Base-by-base conservation (phyloP, 768 basidiomycete species). In the Gelatoporia subvermispora region DNA sequence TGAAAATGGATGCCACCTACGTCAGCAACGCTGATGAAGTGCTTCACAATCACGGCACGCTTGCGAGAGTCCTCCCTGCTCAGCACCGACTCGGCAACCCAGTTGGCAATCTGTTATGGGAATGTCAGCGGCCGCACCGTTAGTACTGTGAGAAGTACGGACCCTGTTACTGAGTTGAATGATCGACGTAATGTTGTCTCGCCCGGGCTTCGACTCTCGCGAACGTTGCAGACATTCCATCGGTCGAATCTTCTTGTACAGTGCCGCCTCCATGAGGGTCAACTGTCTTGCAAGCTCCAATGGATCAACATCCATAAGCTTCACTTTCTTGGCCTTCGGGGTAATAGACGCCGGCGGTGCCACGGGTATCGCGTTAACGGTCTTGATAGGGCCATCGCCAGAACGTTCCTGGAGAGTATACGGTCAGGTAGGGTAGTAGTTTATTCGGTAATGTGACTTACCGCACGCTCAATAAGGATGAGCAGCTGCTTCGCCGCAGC, bases 231-330 rank as follows among this genome's bases (percentile, higher is more conserved):
- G 71, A 70, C 92, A 97, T 65, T 98, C 95, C 68, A 85, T 84
- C 0, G 91, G 86, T 31, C 82, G 82, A 57, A 98, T 95, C 64
- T 80, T 84, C 67, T 87, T 85, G 69, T 92, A 98, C 36, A 94
- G 68, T 41, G 77, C 72, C 54, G 85, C 88, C 66, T 98, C 95
- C 72, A 94, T 75, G 50, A 96, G 83, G 1, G 95, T 97, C 52
- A 98, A 69, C 64, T 98, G 95, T 23, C 95, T 78, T 0, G 94
- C 95, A 16, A 98, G 66, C 66, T 98, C 95, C 48, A 93, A 67
- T 1, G 93, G 75, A 55, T 95, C 88, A 42, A 98, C 79, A 60
- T 98, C 95, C 18, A 81, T 67, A 10, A 98, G 71, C 54, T 90
- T 92, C 51, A 94, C 65, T 65, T 82, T 86, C 70, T 81, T 84